phyloP scores from a whole-genome alignment of 495 filamentous ascomycete genomes.

The Talaromyces borbonicus region DNA sequence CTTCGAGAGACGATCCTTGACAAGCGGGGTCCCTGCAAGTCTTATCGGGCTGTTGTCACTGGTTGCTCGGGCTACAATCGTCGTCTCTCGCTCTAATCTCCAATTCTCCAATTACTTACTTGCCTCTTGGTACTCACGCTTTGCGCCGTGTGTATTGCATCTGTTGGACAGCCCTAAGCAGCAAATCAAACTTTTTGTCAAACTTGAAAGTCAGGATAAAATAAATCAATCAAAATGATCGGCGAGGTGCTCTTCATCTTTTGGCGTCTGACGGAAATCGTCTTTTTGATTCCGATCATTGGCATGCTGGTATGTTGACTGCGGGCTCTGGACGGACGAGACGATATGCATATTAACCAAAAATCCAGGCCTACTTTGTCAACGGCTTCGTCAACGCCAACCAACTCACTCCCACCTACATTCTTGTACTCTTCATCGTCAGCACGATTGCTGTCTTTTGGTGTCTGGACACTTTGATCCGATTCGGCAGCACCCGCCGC shows the following conservation, averaged over 20 bases:
- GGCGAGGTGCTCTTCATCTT: slow-evolving; percentile 75
- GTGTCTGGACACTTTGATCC: slow-evolving; percentile 71
- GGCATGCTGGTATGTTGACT: slow-evolving; percentile 59
- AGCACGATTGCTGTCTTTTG: slow-evolving; percentile 70
- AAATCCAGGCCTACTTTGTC: slow-evolving; percentile 60
- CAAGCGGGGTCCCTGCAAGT: not conserved
- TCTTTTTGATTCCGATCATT: slow-evolving; percentile 77
- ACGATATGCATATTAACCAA: not conserved
- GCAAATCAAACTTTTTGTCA: not conserved
- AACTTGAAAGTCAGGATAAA: not conserved
- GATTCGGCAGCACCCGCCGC: slow-evolving; percentile 59
- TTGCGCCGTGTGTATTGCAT: not conserved
- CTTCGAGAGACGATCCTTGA: not conserved
- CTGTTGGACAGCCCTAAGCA: not conserved
- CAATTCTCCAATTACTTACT: too few species aligned
- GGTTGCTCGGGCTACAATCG: not conserved
- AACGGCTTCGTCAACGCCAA: slow-evolving; percentile 60
- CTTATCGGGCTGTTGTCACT: slow-evolving; percentile 5
- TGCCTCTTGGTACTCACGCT: too few species aligned
- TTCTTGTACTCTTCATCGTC: slow-evolving; percentile 87
- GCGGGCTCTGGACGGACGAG: too few species aligned
- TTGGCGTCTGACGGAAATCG: slow-evolving; percentile 72
- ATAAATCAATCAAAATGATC: slow-evolving; percentile 47
- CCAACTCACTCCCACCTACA: slow-evolving; percentile 63
- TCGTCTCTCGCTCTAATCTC: too few species aligned